phyloP scores from a whole-genome alignment of 2,329 filamentous ascomycete species.

The Exophiala oligosperma region DNA sequence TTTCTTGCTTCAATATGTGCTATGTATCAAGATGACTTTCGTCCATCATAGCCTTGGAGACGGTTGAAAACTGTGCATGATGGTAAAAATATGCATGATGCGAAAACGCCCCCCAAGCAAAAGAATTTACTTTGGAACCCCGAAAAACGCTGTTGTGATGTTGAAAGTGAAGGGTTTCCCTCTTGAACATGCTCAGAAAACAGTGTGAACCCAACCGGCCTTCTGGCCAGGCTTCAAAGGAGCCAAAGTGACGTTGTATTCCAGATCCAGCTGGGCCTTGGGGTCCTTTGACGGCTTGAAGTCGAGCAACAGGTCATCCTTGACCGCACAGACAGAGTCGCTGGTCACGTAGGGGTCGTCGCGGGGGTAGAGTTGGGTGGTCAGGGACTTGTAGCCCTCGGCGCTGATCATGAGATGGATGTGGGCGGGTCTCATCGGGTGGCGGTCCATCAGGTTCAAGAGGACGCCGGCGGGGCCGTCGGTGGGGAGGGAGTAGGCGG shows the following conservation, averaged over 20 bases:
- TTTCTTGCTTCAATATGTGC: no score
- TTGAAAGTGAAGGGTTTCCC: not conserved
- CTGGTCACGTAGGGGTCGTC: constrained; percentile 59
- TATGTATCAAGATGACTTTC: no score
- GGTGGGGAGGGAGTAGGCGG: constrained; percentile 69
- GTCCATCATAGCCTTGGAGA: no score
- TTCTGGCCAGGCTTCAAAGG: constrained; percentile 35
- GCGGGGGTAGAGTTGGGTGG: constrained; percentile 60
- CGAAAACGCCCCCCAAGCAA: not conserved
- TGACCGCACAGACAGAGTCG: constrained; percentile 63
- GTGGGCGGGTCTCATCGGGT: constrained; percentile 62
- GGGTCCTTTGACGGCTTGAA: constrained; percentile 55
- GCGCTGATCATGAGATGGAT: constrained; percentile 60
- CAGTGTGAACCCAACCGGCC: constrained; percentile 12
- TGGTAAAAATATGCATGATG: no score
- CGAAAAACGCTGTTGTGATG: not conserved
- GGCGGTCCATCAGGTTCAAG: constrained; percentile 56
- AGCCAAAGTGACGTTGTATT: constrained; percentile 62
- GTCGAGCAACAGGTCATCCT: constrained; percentile 60
- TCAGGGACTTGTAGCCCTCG: constrained; percentile 57
- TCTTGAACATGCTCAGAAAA: constrained; percentile 7
- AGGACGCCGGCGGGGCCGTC: constrained; percentile 60
- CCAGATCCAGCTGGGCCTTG: constrained; percentile 59
- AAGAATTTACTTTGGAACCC: not conserved
- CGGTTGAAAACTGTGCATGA: no score